Conservation (phyloP, 345 rosid species). For the Raphanus raphanistrum region DNA sequence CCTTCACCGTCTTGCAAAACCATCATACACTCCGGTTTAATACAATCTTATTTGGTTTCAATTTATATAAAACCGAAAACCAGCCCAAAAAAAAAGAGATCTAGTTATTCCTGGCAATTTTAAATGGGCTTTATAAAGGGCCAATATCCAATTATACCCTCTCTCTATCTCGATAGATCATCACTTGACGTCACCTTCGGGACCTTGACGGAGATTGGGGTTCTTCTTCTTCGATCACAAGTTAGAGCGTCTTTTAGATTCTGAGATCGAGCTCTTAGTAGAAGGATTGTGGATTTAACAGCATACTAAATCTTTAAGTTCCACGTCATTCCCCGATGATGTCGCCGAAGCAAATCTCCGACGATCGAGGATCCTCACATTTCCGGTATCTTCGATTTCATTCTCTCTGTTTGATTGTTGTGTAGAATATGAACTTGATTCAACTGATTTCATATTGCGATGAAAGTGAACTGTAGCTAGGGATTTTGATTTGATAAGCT, state of each 20-base stretch:
- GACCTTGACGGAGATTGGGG: constrained; percentile 25
- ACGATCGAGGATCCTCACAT: constrained; percentile 78
- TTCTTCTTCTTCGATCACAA: constrained; percentile 5
- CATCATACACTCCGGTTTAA: not conserved
- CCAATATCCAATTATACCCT: constrained; percentile 7
- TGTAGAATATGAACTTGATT: too few relatives aligned
- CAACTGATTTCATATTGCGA: not conserved
- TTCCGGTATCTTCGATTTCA: constrained; percentile 48
- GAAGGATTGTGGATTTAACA: not conserved
- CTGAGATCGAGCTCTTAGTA: not conserved
- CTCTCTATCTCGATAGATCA: constrained; percentile 26
- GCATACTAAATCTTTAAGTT: not conserved
- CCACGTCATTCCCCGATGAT: constrained; percentile 44
- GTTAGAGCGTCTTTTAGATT: not conserved
- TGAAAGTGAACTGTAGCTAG: not conserved
- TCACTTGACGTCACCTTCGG: constrained; percentile 19
- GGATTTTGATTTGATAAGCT: too few relatives aligned
- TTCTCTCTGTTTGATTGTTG: not conserved
- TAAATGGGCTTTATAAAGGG: not conserved
- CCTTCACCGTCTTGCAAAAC: constrained; percentile 39
- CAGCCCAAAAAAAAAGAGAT: not conserved
- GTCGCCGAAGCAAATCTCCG: constrained; percentile 73
- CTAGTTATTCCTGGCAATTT: not conserved
- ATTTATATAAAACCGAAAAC: not conserved
- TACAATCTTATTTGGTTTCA: not conserved